Evolutionary conservation across 1,139 yeast genomes (phyloP), one percentile per base, ranked within the genome.

Genomic region (Geotrichum restrictum): DNA sequence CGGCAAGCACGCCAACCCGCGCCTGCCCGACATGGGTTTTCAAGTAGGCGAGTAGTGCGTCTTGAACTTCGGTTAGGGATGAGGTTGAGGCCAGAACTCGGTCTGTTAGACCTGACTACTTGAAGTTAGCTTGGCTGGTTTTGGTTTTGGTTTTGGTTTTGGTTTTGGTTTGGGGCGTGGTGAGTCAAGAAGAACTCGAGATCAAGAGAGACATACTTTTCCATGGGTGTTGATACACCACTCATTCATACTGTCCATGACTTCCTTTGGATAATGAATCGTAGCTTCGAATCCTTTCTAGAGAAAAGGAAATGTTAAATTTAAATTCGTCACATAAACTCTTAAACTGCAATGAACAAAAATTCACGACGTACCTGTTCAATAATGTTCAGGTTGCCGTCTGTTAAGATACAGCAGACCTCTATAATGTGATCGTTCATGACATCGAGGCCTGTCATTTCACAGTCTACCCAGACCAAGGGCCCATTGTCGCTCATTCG

Each of bases 361-460:
- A 4, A 16, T 11, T 19, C 13, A 10, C 19, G 8, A 49, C 64
- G 38, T 51, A 59, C 67, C 24, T 50, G 76, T 55, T 86, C 95
- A 1, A 89, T 70, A 2, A 86, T 62, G 52, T 85, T 79, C 59
- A 93, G 74, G 55, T 87, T 70, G 7, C 86, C 88, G 64, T 93
- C 96, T 1, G 99, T 93, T 48, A 94, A 74, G 37, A 91, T 72
- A 66, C 97, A 89, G 66, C 98, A 89, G 32, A 94, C 82, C 69
- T 94, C 98, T 58, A 94, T 87, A 61, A 94, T 91, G 54, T 78
- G 81, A 63, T 88, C 95, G 4, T 76, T 76, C 53, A 73, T 68
- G 22, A 83, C 82, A 62, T 93, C 85, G 46, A 94, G 73, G 0
- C 99, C 99, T 0, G 99, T 94, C 98, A 94, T 94, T 67, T 82